Evolutionary conservation across 345 rosid genomes (phyloP), one percentile per base, ranked within the genome.

Genomic region (Hirschfeldia incana): DNA sequence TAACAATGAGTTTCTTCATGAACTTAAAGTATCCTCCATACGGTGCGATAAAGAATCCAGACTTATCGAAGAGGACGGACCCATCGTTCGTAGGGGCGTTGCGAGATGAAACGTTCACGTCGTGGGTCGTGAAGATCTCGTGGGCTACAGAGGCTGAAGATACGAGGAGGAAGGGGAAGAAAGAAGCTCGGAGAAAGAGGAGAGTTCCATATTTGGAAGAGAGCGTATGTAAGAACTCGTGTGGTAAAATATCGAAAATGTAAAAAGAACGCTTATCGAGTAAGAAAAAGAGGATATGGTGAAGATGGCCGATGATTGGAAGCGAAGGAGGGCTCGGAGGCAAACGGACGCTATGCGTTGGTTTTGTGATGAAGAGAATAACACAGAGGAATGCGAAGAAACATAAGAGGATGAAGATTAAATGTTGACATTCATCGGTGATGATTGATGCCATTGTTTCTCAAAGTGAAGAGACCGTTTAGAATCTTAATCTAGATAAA

Each of bases 271-370:
- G 16, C 37, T 62, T 62, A 1, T 5, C 17, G 16, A 8, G 65
- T 13, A 62, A 5, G 66, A 12, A 30, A 62, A 6, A 13, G 9
- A 62, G 37, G 37, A 62, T 16, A 6, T 12, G 37, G 37, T 29
- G 66, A 62, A 62, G 66, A 62, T 62, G 37, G 34, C 66, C 66
- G 66, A 62, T 62, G 66, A 62, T 29, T 62, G 66, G 66, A 29
- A 62, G 66, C 30, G 66, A 62, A 12, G 66, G 66, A 61, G 34
- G 65, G 34, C 65, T 60, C 5, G 36, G 37, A 29, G 66, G 66
- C 37, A 62, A 30, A 13, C 2, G 1, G 34, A 29, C 4, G 8
- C 66, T 16, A 62, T 62, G 3, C 16, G 4, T 30, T 62, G 36
- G 17, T 62, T 62, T 30, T 30, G 8, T 29, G 21, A 62, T 29